Evolutionary conservation across 148 eudicot genomes (phyloP), one percentile per base, ranked within the genome.

Genomic region (Vaccinium darrowii): DNA sequence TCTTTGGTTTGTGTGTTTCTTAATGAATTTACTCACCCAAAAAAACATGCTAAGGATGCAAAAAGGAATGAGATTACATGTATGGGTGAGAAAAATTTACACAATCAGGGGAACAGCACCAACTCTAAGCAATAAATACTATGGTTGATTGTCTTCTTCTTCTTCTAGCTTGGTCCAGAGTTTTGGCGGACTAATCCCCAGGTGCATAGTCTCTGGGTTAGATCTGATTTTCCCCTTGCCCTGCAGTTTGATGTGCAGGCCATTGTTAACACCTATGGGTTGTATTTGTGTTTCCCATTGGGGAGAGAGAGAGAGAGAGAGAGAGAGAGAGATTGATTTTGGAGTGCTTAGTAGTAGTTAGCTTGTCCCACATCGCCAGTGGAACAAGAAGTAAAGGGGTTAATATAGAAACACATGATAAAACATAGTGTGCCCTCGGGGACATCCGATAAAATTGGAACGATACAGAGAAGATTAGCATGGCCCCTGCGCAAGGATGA

Each of bases 401-500:
- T 69, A 27, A 69, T 69, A 30, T 13, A 74, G 12, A 39, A 51
- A 14, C 0, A 9, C 1, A 18, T 13, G 13, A 18, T 0, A 15
- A 13, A 43, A 18, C 23, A 43, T 5, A 0, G 13, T 36, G 52
- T 43, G 23, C 78, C 51, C 43, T 16, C 4, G 50, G 23, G 52
- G 52, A 74, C 52, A 74, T 74, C 5, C 13, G 78, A 74, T 74
- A 39, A 39, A 74, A 74, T 74, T 74, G 50, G n/a, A 74, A 36
- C 51, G 25, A 8, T 19, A 19, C 9, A 63, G n/a, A 63, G 71
- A 19, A 63, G 2, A 43, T 43, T 43, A 43, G 1, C 47, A 43
- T 43, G 47, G 47, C 47, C 71, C 7, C n/a, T 63, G 21, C 49
- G 23, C 11, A 33, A 74, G 51, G 39, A 74, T 33, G 43, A 18